These are phyloP conservation scores for Salix purpurea DNA, from an alignment of 345 rosid genomes.

Conservation along the genomic window DNA sequence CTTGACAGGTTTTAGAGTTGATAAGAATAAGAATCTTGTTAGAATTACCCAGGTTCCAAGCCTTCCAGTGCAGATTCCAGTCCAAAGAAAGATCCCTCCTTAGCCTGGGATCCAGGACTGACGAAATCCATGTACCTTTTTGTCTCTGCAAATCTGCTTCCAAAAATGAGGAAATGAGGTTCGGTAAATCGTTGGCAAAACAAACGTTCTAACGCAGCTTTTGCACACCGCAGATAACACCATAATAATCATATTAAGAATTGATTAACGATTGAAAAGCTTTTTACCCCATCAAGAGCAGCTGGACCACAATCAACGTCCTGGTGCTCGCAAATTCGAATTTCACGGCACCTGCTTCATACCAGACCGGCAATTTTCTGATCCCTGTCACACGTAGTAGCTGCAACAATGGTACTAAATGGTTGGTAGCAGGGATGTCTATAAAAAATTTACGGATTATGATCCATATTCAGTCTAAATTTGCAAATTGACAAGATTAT, in stretches of 20 bases:
- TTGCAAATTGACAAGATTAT: too few species aligned
- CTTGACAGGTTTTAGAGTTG: neutral
- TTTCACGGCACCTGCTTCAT: constrained; percentile 85
- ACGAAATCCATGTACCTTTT: constrained; percentile 83
- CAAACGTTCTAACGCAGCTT: neutral
- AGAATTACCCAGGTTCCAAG: constrained; percentile 73
- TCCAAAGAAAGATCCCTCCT: constrained; percentile 80
- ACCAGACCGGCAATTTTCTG: constrained; percentile 78
- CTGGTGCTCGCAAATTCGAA: constrained; percentile 64
- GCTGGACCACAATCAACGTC: constrained; percentile 65
- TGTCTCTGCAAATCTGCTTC: constrained; percentile 68
- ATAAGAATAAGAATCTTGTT: neutral
- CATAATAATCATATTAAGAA: too few species aligned
- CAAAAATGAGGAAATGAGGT: neutral
- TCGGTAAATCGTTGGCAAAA: neutral
- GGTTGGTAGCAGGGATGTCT: neutral
- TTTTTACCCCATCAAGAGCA: constrained; percentile 83
- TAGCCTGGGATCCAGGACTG: constrained; percentile 81
- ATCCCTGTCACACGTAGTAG: constrained; percentile 72
- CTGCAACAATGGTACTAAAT: constrained; percentile 30
- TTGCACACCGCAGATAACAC: too few species aligned
- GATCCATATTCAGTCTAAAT: too few species aligned
- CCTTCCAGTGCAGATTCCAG: constrained; percentile 78
- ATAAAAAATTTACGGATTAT: too few species aligned
- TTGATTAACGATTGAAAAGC: neutral